Base-by-base conservation (phyloP, 1,284 basidiomycete genomes). In the Inonotus obliquus region DNA sequence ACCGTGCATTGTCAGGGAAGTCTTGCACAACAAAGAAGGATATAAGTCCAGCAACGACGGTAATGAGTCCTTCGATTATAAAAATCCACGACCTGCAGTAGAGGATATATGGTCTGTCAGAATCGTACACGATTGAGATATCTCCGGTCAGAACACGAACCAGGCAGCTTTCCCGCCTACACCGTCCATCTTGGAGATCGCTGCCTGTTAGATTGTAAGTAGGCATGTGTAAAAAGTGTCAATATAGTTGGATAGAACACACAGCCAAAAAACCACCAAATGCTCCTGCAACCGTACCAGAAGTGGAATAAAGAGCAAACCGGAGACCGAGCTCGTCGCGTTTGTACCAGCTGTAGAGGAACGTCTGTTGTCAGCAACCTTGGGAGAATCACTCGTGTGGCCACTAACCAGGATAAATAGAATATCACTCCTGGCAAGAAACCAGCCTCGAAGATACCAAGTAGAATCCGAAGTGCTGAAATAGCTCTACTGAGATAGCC, bases 391-490 rank as follows among this genome's bases (percentile, higher is more conserved):
- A 48, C 45, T 10, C 19, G 45, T n/a, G 13, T 10, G 29, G 23
- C 38, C n/a, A 69, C 78, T 41, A 63, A 87, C 85, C 86, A 86
- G 58, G 83, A 87, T 25, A 87, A 77, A 70, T 87, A 87, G 67
- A 83, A 89, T 63, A 81, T 84, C n/a, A 88, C 84, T 63, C 86
- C 85, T 19, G 76, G 72, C 74, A 84, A 85, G 17, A 89, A 72
- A 7, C 87, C 87, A n/a, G 85, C 86, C 72, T 90, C 87, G 65
- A 87, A 85, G 65, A 80, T 75, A 23, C 87, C 87, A 56, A 89
- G 75, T 72, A 87, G 75, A 80, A 82, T 85, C 52, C 86, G 76
- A 79, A 84, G 21, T 14, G n/a, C 7, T 17, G 57, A n/a, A 48
- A 52, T 32, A 54, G 6, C 14, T 3, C 19, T 41, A 51, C 21